Percentiles rank a stretch among this genome's conserved stretches.
phyloP scores from a whole-genome alignment of 495 filamentous ascomycete genomes.

The Penicillium salamii region DNA sequence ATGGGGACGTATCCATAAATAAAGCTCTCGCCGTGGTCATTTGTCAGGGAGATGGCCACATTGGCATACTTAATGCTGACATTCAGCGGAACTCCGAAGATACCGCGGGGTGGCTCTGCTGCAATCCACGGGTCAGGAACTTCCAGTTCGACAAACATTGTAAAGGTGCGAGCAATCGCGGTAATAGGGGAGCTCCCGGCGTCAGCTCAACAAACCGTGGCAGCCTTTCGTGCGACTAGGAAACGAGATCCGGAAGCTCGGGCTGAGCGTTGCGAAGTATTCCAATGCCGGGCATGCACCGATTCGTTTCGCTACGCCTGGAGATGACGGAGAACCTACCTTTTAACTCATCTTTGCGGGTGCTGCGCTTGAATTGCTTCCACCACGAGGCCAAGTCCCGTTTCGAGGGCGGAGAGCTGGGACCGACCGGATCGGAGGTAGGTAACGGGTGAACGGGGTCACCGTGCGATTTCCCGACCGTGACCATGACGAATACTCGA shows the following conservation, averaged over 20 bases:
- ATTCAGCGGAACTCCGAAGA: conserved; percentile 93
- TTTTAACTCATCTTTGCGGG: conserved; percentile 73
- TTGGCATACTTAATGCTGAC: conserved; percentile 98
- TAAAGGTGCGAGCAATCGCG: background rate
- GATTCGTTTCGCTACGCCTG: background rate
- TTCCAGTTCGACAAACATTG: too few species aligned
- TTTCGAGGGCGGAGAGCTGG: conserved; percentile 64
- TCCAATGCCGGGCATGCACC: background rate
- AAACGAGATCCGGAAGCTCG: background rate
- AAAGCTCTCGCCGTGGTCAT: conserved; percentile 87
- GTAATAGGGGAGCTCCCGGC: background rate
- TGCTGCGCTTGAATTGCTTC: conserved; percentile 77
- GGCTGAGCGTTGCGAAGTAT: conserved; percentile 6
- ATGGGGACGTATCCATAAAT: conserved; percentile 99
- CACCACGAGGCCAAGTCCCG: conserved; percentile 88
- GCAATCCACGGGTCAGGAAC: conserved; percentile 1
- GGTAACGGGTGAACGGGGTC: conserved; percentile 33
- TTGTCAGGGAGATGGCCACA: conserved; percentile 93
- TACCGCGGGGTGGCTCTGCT: conserved; percentile 51
- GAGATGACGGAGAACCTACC: conserved; percentile 60
- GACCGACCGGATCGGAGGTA: conserved; percentile 33
- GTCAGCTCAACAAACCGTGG: background rate
- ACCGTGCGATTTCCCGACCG: conserved; percentile 40
- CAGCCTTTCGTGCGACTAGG: background rate
- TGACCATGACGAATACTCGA: conserved; percentile 36